These are phyloP conservation scores for Ophiostoma himal-ulmi DNA, from an alignment of 2,329 filamentous ascomycete species.

Conservation along the genomic window DNA sequence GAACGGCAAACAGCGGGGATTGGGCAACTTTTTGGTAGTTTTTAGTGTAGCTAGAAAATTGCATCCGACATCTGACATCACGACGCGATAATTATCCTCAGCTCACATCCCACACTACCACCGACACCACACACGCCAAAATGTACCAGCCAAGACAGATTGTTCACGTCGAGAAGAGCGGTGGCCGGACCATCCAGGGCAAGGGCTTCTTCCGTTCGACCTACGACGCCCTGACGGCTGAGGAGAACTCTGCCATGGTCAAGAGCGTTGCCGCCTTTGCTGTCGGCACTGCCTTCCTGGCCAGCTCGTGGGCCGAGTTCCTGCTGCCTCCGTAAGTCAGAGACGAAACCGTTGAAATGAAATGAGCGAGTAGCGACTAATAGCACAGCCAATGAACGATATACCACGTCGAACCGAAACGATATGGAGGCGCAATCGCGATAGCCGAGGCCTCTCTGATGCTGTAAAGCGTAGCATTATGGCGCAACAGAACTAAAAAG, in stretches of 20 bases:
- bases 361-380: not conserved
- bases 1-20: constrained; percentile 2
- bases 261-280: constrained; percentile 56
- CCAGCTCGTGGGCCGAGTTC: constrained; percentile 54
- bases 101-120: not conserved
- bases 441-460: not conserved
- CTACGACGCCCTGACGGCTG: constrained; percentile 53
- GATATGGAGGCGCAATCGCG: not conserved
- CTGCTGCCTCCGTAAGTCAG: constrained; percentile 46
- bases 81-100: not conserved
- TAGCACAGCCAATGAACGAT: constrained; percentile 10
- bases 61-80: constrained; percentile 16
- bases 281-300: constrained; percentile 53
- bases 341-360: not conserved
- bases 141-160: constrained; percentile 57
- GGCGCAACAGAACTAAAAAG: not conserved
- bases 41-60: constrained; percentile 18
- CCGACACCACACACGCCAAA: constrained; percentile 25
- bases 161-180: constrained; percentile 44
- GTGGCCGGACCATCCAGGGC: constrained; percentile 38
- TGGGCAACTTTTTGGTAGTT: not conserved
- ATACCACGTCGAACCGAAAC: not conserved
- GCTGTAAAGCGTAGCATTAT: not conserved
- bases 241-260: constrained; percentile 60
- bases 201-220: constrained; percentile 48